Evolutionary conservation across 495 filamentous ascomycete species (phyloP), one percentile per base, ranked within the genome.

Genomic region (Aspergillus biplanus): DNA sequence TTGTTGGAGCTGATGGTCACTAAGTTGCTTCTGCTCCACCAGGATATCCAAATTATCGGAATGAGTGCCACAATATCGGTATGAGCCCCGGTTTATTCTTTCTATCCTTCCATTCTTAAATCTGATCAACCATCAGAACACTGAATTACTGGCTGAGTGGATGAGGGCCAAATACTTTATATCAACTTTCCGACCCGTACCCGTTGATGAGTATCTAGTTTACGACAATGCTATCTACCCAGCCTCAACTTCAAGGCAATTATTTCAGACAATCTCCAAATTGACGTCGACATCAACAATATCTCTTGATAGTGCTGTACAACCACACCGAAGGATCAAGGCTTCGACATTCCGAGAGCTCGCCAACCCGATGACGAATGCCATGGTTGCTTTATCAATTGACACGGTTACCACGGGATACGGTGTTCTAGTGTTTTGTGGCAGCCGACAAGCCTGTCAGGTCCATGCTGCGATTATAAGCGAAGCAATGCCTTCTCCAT

Each of bases 1-100:
- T 80, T 93, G 0, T 77, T 95, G 56, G 91, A 95, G 71, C 74
- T 93, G n/a, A 85, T 93, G 77, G 85, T 88, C 6, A 90, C 91
- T 4, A 95, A 95, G 63, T 69, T 93, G 31, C 72, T 93, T 7
- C 83, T 89, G 56, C 76, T 93, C 11, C 88, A 85, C 46, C 83
- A 89, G 61, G 77, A 80, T 47, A 83, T 92, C 32, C 91, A 95
- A 65, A 86, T 95, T 31, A 79, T 93, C 56, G 91, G 88, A 61
- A 93, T 93, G 91, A 93, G 91, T 62, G 91, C 91, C 15, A 93
- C 91, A 3, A 72, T 93, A 35, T 86, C 87, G 48, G 88, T 91
- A 75, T 56, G 82, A 9, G 33, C 48, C 48, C 18, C 35, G 47
- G n/a, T 48, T 49, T 8, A 31, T 44, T n/a, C 37, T 11, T 32